phyloP scores from a whole-genome alignment of 2,329 filamentous ascomycete genomes.

The Tolypocladium ophioglossoides region DNA sequence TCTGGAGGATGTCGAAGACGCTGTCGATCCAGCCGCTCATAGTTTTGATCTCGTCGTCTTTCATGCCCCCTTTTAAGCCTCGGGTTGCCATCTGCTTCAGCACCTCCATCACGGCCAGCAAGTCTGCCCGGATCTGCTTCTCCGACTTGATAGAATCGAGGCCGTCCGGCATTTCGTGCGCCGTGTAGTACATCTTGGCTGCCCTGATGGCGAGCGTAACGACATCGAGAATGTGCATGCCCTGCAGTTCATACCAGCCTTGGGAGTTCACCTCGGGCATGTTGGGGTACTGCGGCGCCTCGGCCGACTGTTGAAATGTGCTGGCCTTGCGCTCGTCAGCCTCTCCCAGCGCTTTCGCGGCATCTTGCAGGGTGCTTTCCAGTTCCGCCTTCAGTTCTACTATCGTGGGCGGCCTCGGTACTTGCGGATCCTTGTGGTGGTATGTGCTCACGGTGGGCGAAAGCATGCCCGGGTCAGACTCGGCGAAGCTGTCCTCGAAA shows the following conservation, averaged over 20 bases:
- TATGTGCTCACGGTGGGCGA: slow-evolving; percentile 98
- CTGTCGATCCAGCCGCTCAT: slow-evolving; percentile 72
- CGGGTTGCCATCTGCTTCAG: slow-evolving; percentile 85
- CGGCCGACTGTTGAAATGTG: slow-evolving; percentile 13
- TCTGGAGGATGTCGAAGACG: slow-evolving; percentile 64
- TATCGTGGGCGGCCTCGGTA: slow-evolving; percentile 77
- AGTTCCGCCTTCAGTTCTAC: slow-evolving; percentile 59
- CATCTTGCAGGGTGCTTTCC: slow-evolving; percentile 60
- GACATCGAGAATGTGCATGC: slow-evolving; percentile 83
- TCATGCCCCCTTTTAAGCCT: slow-evolving; percentile 75
- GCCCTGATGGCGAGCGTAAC: slow-evolving; percentile 92
- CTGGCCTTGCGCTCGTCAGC: slow-evolving; percentile 30
- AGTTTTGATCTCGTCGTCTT: slow-evolving; percentile 62
- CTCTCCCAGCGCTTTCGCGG: slow-evolving; percentile 56
- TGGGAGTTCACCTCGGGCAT: slow-evolving; percentile 39
- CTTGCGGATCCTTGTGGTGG: slow-evolving; percentile 68
- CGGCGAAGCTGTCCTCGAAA: slow-evolving; percentile 47
- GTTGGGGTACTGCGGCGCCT: slow-evolving; percentile 21
- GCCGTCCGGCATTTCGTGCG: slow-evolving; percentile 77
- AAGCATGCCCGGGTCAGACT: slow-evolving; percentile 67
- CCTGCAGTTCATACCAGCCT: slow-evolving; percentile 79
- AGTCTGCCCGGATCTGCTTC: slow-evolving; percentile 70
- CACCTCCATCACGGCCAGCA: slow-evolving; percentile 80
- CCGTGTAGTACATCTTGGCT: slow-evolving; percentile 92
- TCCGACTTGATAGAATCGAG: slow-evolving; percentile 83